These are phyloP conservation scores for Catharanthus roseus DNA, from an alignment of 257 asterid genomes.

Conservation along the genomic window DNA sequence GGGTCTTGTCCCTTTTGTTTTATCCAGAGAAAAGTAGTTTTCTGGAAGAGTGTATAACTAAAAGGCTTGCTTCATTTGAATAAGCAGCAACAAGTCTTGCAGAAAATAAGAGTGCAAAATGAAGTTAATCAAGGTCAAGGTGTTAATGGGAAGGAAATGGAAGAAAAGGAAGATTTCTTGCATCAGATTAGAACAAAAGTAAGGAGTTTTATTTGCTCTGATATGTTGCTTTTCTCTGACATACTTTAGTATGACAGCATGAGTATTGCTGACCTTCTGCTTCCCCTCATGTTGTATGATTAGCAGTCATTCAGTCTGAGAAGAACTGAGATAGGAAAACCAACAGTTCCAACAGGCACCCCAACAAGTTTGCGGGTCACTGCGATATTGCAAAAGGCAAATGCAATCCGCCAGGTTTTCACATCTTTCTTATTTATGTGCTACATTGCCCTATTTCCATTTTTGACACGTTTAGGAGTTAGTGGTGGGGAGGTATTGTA, in stretches of 20 bases:
- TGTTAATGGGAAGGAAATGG: slow-evolving; percentile 29
- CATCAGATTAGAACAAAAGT: slow-evolving; percentile 93
- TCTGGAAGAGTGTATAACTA: background rate
- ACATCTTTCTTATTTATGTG: slow-evolving; percentile 22
- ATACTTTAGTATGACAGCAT: background rate
- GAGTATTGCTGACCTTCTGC: slow-evolving; percentile 12
- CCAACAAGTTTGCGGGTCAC: slow-evolving; percentile 58
- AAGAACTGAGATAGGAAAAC: slow-evolving; percentile 53
- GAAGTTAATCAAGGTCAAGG: slow-evolving; percentile 33
- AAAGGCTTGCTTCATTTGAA: slow-evolving; percentile 11
- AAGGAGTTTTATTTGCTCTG: slow-evolving; percentile 20
- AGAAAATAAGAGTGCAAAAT: slow-evolving; percentile 32
- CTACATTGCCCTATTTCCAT: background rate
- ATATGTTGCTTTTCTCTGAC: slow-evolving; percentile 2
- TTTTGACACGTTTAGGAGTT: background rate
- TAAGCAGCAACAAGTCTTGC: slow-evolving; percentile 39
- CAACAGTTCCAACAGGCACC: slow-evolving; percentile 36
- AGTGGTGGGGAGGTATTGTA: background rate
- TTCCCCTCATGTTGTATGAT: slow-evolving; percentile 10
- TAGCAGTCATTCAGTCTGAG: slow-evolving; percentile 79
- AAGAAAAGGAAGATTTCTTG: slow-evolving; percentile 74
- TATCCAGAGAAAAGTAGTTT: background rate
- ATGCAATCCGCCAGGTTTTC: slow-evolving; percentile 82
- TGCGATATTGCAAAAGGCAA: slow-evolving; percentile 83
- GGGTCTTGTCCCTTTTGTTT: background rate